phyloP scores from a whole-genome alignment of 1,284 basidiomycete genomes.

The Apiotrichum sp. region DNA sequence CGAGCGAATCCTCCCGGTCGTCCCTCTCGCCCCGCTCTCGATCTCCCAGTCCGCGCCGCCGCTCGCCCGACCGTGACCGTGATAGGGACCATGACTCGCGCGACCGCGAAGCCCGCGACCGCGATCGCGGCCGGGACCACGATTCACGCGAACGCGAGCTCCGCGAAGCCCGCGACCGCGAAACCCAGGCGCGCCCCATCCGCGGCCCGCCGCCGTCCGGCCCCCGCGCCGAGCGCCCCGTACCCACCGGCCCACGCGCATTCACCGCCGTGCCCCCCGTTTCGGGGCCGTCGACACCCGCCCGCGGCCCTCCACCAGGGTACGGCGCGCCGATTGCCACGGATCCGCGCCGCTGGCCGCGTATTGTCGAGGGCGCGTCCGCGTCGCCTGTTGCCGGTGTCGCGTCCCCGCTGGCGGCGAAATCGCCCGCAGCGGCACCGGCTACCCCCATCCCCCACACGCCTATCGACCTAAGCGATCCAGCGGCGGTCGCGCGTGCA shows the following conservation, averaged over 20 bases:
- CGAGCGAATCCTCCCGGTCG: no score
- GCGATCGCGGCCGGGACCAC: constrained; percentile 1
- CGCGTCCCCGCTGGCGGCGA: constrained; percentile 2
- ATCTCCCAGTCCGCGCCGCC: no score
- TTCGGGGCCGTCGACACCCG: neutral
- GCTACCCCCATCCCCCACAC: neutral
- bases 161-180: neutral
- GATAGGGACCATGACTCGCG: no score
- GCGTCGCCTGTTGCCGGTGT: neutral
- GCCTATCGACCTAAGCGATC: neutral
- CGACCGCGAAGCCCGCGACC: neutral
- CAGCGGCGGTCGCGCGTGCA: constrained; percentile 18
- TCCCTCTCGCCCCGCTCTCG: no score
- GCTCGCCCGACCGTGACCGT: neutral
- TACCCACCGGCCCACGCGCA: constrained; percentile 25
- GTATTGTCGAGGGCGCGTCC: neutral
- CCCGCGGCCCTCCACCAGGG: constrained; percentile 1
- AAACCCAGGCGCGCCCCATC: constrained; percentile 2
- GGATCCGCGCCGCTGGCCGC: constrained; percentile 1
- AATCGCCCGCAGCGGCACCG: neutral
- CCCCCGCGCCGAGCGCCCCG: constrained; percentile 11
- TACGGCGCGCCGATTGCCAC: neutral
- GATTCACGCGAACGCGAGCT: constrained; percentile 7
- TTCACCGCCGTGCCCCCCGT: constrained; percentile 1
- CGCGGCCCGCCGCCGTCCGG: constrained; percentile 24